Percentiles rank a stretch among this genome's conserved stretches.
Evolutionary conservation across 2,329 filamentous ascomycete species (phyloP).

Genomic region (Chrysosphaeria jannelii): DNA sequence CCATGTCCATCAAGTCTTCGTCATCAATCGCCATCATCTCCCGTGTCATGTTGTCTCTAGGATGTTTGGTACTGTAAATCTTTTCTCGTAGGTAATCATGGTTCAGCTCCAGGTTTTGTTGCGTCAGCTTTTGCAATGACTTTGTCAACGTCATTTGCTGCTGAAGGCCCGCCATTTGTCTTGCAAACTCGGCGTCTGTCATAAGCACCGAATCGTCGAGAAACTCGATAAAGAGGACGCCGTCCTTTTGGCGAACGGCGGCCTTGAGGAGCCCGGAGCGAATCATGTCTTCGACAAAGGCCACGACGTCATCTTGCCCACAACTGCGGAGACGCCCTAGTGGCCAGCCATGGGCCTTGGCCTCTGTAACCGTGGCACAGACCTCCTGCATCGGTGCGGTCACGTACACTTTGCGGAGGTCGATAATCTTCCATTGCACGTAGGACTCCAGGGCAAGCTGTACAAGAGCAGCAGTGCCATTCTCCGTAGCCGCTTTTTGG

Average conservation of each 20-base stretch:
- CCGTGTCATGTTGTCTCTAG: too few relatives aligned
- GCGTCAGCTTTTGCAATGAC: conserved; percentile 18
- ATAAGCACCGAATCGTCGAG: conserved; percentile 8
- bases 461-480: conserved; percentile 30
- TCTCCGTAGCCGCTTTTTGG: too few relatives aligned
- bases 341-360: conserved; percentile 13
- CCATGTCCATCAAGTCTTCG: too few relatives aligned
- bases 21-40: too few relatives aligned
- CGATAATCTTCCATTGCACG: conserved; percentile 44
- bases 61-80: conserved; percentile 15
- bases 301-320: conserved; percentile 14
- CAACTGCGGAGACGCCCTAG: too few relatives aligned
- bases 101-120: conserved; percentile 21
- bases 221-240: conserved; percentile 20
- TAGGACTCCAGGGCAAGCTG: conserved; percentile 38
- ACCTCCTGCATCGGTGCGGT: conserved; percentile 13
- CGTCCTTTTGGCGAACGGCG: conserved; percentile 9
- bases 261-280: conserved; percentile 20
- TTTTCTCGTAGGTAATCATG: conserved; percentile 23
- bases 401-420: conserved; percentile 40
- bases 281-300: conserved; percentile 24
- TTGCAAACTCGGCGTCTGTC: conserved; percentile 19
- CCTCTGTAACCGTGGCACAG: too few relatives aligned
- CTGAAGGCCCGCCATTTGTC: conserved; percentile 14
- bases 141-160: conserved; percentile 15